Conservation (phyloP, 805 yeast genomes). For the Komagataella ulmi region DNA sequence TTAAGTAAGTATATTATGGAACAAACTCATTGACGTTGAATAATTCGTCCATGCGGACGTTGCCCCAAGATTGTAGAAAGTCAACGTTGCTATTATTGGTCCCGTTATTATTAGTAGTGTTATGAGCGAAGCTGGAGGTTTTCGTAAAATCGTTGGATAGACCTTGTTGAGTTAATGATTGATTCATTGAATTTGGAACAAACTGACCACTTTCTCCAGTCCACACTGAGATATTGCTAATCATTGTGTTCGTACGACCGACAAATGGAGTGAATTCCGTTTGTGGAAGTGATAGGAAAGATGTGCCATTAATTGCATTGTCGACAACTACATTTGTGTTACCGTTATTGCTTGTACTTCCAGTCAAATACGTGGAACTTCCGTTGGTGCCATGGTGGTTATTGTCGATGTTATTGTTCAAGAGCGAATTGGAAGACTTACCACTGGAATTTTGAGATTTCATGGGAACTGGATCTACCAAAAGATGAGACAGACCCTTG, state of each 20-base stretch:
- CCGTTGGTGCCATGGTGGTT: not conserved
- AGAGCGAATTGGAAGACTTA: constrained; percentile 17
- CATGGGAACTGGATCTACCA: constrained; percentile 18
- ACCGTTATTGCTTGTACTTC: not conserved
- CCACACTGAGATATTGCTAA: constrained; percentile 48
- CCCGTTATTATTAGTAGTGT: constrained; percentile 1
- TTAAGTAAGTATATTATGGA: not conserved
- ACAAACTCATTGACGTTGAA: not conserved
- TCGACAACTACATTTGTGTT: not conserved
- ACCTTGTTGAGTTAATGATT: not conserved
- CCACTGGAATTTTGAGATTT: constrained; percentile 7
- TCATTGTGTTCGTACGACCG: constrained; percentile 45
- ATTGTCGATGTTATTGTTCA: constrained; percentile 2
- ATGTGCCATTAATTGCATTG: not conserved
- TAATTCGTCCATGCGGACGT: not conserved
- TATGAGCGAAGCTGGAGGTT: not conserved
- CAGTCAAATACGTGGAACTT: not conserved
- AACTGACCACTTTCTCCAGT: constrained; percentile 34
- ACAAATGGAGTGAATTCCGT: constrained; percentile 10
- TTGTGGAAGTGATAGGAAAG: constrained; percentile 4
- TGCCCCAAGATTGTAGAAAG: constrained; percentile 10
- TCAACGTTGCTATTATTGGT: constrained; percentile 5
- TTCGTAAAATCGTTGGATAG: not conserved
- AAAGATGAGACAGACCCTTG: constrained; percentile 34
- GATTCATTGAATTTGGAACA: constrained; percentile 14